Evolutionary conservation across 768 basidiomycete genomes (phyloP).

Genomic region (Grammothele lineata): DNA sequence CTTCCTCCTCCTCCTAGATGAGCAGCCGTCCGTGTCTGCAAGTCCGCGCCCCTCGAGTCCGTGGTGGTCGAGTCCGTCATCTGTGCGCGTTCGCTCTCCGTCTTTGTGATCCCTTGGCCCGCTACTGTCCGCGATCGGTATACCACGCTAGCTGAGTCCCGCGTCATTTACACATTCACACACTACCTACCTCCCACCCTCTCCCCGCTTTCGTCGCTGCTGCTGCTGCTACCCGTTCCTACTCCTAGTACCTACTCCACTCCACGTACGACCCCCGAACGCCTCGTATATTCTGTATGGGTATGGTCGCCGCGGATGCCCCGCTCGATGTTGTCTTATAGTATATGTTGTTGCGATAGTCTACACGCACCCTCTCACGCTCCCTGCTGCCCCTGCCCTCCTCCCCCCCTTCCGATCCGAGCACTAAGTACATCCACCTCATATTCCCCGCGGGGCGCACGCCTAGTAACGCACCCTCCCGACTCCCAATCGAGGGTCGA

Average conservation of each 20-base stretch:
- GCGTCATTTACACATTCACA: too few relatives aligned
- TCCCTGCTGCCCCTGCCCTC: neutral
- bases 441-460: too few relatives aligned
- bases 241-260: too few relatives aligned
- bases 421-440: too few relatives aligned
- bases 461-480: too few relatives aligned
- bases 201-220: neutral
- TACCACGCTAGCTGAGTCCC: neutral
- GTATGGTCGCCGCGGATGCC: neutral
- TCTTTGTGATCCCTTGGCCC: too few relatives aligned
- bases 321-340: slow-evolving; percentile 12
- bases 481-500: too few relatives aligned
- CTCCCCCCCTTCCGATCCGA: neutral
- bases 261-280: neutral
- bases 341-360: slow-evolving; percentile 11
- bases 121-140: too few relatives aligned
- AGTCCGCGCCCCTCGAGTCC: too few relatives aligned
- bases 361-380: neutral
- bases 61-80: too few relatives aligned
- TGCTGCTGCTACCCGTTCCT: neutral
- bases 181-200: neutral
- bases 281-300: neutral
- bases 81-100: too few relatives aligned
- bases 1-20: neutral
- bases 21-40: neutral